These are phyloP conservation scores for Melaleuca quinquenervia DNA, from an alignment of 345 rosid species.

Conservation along the genomic window DNA sequence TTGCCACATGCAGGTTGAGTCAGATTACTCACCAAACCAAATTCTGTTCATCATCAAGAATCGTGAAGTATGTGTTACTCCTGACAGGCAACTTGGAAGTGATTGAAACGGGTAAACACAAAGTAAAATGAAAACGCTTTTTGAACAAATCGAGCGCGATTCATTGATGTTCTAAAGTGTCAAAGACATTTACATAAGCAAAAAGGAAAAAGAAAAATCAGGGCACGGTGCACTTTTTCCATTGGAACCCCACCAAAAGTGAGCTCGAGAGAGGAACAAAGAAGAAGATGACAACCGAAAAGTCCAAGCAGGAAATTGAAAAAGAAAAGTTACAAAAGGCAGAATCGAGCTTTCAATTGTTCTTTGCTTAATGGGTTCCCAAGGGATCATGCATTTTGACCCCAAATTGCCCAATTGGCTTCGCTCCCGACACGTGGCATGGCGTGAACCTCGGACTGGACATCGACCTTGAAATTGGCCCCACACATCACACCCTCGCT, in stretches of 20 bases:
- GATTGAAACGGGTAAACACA: not conserved
- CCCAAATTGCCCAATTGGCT: slow-evolving; percentile 60
- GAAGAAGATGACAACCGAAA: not conserved
- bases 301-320: not conserved
- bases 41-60: not conserved
- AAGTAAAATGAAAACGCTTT: not conserved
- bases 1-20: not conserved
- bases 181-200: not conserved
- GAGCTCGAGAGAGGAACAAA: not conserved
- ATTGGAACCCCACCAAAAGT: not conserved
- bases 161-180: not conserved
- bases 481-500: slow-evolving; percentile 72
- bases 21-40: not conserved
- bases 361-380: not conserved
- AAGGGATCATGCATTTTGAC: not conserved
- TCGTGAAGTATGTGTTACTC: not conserved
- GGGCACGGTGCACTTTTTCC: not conserved
- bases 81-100: not conserved
- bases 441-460: slow-evolving; percentile 17
- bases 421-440: slow-evolving; percentile 75
- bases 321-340: not conserved
- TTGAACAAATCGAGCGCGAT: not conserved
- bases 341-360: not conserved
- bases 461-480: slow-evolving; percentile 62
- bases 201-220: not conserved